phyloP scores from a whole-genome alignment of 805 yeast species.

The Monosporozyma servazzii region DNA sequence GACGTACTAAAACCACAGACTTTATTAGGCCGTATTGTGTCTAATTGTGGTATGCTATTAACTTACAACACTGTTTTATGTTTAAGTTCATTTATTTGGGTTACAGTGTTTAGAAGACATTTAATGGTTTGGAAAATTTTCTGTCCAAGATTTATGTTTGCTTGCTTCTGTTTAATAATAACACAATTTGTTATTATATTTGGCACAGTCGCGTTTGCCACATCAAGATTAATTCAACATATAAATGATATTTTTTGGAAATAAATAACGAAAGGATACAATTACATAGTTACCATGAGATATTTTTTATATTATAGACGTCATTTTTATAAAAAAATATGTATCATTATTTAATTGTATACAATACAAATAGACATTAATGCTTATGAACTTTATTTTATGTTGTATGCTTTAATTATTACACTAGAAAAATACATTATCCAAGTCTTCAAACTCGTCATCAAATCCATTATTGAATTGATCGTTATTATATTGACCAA shows the following conservation, averaged over 20 bases:
- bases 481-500: constrained; percentile 21
- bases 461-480: constrained; percentile 27
- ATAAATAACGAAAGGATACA: constrained; percentile 5
- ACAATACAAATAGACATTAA: not conserved
- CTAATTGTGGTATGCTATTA: constrained; percentile 58
- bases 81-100: constrained; percentile 67
- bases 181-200: constrained; percentile 43
- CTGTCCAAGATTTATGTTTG: constrained; percentile 90
- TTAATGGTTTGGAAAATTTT: constrained; percentile 98
- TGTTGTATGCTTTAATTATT: not conserved
- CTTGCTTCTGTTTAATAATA: constrained; percentile 56
- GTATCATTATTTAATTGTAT: not conserved
- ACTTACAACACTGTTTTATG: constrained; percentile 65
- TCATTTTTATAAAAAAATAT: not conserved
- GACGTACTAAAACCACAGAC: constrained; percentile 61
- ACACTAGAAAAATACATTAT: constrained; percentile 28
- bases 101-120: constrained; percentile 81
- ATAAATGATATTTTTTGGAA: constrained; percentile 62
- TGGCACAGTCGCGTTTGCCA: constrained; percentile 58
- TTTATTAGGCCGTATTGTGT: constrained; percentile 59
- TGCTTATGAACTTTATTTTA: not conserved
- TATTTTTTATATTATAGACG: not conserved
- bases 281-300: not conserved
- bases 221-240: constrained; percentile 55
- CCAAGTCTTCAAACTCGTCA: constrained; percentile 30